Evolutionary conservation across 306 rosid genomes (phyloP), one percentile per base, ranked within the genome.

Genomic region (Pueraria montana): DNA sequence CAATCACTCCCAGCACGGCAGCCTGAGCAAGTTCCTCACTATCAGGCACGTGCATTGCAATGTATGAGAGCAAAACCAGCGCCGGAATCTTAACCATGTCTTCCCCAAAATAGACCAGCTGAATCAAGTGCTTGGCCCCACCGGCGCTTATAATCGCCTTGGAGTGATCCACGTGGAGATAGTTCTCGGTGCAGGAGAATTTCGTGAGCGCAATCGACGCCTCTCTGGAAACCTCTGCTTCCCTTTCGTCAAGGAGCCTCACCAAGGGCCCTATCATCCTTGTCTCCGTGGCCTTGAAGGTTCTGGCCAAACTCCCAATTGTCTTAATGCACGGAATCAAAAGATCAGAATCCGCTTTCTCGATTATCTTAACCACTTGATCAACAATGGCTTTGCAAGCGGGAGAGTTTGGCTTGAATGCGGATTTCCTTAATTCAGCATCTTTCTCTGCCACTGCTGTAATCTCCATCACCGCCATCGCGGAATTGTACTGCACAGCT

Each of bases 391-490:
- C 97, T 78, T 92, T 96, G 88, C 98, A 94, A 56, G 99, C 98
- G 0, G 98, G 97, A 1, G 99, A 89, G 80, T 87, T 96, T 0
- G 99, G 99, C 88, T 96, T 96, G 85, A 96, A 96, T 0, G 99
- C 98, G 0, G 96, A 91, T 68, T 90, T 84, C 87, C 99, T 91
- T 83, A 96, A 81, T 2, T 96, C 98, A 1, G 98, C 73, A 75
- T 96, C 96, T 77, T 80, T 83, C 94, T 94, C 99, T 1, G 99
- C 99, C 74, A 94, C 88, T 0, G 96, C 88, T 0, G 98, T 91
- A 30, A 96, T 96, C 90, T 94, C 98, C 97, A 93, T 94, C 82
- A 96, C 83, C 0, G 99, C 97, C 98, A 96, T 87, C 42, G 99
- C 98, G 11, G 97, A 96, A 88, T 94, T 86, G 76, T 74, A 87